Base-by-base conservation (phyloP, 768 basidiomycete species). In the Boletus sp. region DNA sequence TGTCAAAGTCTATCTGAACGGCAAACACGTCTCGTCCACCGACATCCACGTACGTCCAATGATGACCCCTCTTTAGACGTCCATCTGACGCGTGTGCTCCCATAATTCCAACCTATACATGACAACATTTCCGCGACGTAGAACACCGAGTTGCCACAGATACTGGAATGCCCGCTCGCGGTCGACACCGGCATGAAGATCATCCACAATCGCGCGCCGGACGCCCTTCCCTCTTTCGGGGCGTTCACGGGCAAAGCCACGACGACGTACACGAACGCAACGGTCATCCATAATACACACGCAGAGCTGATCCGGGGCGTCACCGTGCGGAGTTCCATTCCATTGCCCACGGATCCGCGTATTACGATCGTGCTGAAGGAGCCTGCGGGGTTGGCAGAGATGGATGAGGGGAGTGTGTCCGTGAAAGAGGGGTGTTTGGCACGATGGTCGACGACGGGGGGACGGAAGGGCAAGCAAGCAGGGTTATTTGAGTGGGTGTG, bases 401-500 rank as follows among this genome's bases (percentile, higher is more conserved):
- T 58, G 4, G 51, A 61, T 6, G 55, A 59, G 7, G 67, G 62
- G 23, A 21, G 4, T 3, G 54, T 56, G 4, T 0, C 38, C 6
- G 54, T 61, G 21, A 59, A 51, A 4, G 48, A 58, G 4, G 59
- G 59, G 14, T 61, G 53, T 39, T 9, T 52, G 39, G 61, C 55
- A 15, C 51, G 63, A 19, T 67, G 65, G 64, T 61, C 64, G 37
- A 58, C 64, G 32, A 39, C 38, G 4, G 60, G 62, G 1, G 47
- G 53, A 6, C 55, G 54, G 37, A 50, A 67, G 15, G 59, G 67
- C 6, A 60, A 63, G 19, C 49, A 63, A 23, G 57, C 38, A 8
- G 65, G 68, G 5, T 27, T 61, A 23, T 61, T 69, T 15, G 72
- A 73, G 45, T 72, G 72, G 70, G 60, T 69, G 14, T 67, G 57